Evolutionary conservation across 257 asterid genomes (phyloP).

Genomic region (Gentiana dahurica): DNA sequence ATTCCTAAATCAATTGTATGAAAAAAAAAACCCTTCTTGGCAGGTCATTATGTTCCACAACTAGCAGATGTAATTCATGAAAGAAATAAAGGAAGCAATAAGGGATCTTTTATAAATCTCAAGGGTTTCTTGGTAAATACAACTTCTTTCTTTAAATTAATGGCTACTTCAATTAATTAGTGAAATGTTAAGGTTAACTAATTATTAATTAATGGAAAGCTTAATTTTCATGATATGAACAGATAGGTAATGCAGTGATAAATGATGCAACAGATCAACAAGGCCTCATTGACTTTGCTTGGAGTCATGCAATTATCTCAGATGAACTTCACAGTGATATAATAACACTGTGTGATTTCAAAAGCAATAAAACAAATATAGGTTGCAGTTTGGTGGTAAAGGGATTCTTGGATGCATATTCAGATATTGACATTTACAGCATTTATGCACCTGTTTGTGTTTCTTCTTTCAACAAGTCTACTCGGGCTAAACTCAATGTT

Average conservation of each 20-base stretch:
- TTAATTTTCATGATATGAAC: background rate
- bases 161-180: too few species aligned
- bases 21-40: too few species aligned
- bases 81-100: conserved; percentile 13
- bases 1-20: too few species aligned
- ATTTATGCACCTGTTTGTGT: conserved; percentile 26
- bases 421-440: conserved; percentile 25
- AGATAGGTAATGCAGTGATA: conserved; percentile 39
- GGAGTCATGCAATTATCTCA: conserved; percentile 30
- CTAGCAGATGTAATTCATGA: conserved; percentile 23
- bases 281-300: conserved; percentile 23
- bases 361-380: conserved; percentile 2
- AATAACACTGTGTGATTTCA: conserved; percentile 20
- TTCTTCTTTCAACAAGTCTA: background rate
- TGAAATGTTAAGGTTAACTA: too few species aligned
- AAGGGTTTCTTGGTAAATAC: conserved; percentile 26
- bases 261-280: conserved; percentile 15
- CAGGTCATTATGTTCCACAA: conserved; percentile 36
- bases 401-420: conserved; percentile 8
- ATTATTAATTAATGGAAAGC: background rate
- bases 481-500: background rate
- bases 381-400: background rate
- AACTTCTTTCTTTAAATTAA: background rate
- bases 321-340: conserved; percentile 23
- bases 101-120: conserved; percentile 18